Evolutionary conservation across 805 yeast species (phyloP), one percentile per base, ranked within the genome.

Genomic region (Spencermartinsiella europaea): DNA sequence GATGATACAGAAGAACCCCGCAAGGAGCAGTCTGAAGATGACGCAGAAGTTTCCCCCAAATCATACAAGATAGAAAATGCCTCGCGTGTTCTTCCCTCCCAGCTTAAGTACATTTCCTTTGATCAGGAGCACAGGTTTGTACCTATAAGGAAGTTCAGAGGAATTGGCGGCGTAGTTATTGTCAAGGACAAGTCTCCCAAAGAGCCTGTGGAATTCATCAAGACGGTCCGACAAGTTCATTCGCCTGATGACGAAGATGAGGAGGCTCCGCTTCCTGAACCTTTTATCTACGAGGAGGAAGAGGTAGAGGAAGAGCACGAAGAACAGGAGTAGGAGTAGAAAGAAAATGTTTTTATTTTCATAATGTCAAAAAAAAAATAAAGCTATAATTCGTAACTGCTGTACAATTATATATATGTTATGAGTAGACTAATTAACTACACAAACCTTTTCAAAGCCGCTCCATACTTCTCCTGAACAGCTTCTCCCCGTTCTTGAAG

Each of bases 1-100:
- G 44, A 38, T 12, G 38, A 40, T n/a, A 17, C 17, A 3, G 35
- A 46, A 4, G 45, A 25, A 20, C 14, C 38, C 17, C 17, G 5
- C 17, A 21, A 19, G 12, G 53, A 47, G 21, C 46, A 47, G 41
- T 49, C 46, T 28, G 50, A 43, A 7, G 46, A 35, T 17, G 37
- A 20, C 10, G 8, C 46, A 46, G 38, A 38, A 39, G 37, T 15
- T 34, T 15, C 41, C 40, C 31, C 28, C 44, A 63, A 48, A 67
- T 42, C 55, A 21, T 88, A 78, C 66, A 77, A 79, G 62, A 71
- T 93, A 47, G 74, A 74, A 33, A 93, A 93, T 63, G 71, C 91
- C 76, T 76, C 93, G 10, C 80, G 99, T 60, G 95, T 93, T 1
- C 71, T 93, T 46, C 98, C 98, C 14, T 77, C 82, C 38, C 98